These are phyloP conservation scores for Lathyrus tuberosus DNA, from an alignment of 306 rosid species.

Conservation along the genomic window DNA sequence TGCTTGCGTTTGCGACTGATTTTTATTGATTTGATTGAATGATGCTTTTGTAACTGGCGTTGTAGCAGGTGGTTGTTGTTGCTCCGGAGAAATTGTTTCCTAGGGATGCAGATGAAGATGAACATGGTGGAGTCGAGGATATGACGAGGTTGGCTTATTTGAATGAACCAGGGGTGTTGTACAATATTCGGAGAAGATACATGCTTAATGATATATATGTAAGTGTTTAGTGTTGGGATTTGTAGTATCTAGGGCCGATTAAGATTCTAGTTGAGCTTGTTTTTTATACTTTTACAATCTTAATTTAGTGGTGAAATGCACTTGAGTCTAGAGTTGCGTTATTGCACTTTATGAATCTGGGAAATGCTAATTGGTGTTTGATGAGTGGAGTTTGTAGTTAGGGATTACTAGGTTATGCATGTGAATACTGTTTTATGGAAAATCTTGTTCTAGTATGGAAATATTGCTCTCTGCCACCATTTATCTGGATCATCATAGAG, in stretches of 20 bases:
- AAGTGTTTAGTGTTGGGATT: slow-evolving; percentile 39
- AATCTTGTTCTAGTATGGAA: neutral
- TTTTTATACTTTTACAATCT: slow-evolving; percentile 11
- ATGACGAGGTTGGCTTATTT: slow-evolving; percentile 89
- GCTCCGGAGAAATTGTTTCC: slow-evolving; percentile 63
- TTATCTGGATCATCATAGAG: neutral
- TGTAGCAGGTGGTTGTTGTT: slow-evolving; percentile 54
- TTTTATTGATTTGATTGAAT: neutral
- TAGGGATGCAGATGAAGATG: slow-evolving; percentile 94
- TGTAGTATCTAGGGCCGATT: neutral
- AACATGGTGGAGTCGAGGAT: slow-evolving; percentile 93
- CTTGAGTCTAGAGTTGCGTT: slow-evolving; percentile 1
- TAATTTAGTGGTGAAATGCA: neutral
- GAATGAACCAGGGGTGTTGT: slow-evolving; percentile 96
- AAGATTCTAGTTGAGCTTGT: slow-evolving; percentile 2
- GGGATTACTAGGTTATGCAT: slow-evolving; percentile 15
- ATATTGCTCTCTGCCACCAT: slow-evolving; percentile 1
- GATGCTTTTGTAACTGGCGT: slow-evolving; percentile 1
- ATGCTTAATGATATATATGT: slow-evolving; percentile 91
- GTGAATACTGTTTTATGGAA: slow-evolving; percentile 3
- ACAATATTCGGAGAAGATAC: slow-evolving; percentile 88
- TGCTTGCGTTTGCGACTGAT: slow-evolving; percentile 1
- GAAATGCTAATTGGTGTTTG: neutral
- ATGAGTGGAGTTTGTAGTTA: neutral
- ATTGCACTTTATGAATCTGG: slow-evolving; percentile 14